Evolutionary conservation across 176 grass and related monocot genomes (phyloP).

Genomic region (Phragmites australis): DNA sequence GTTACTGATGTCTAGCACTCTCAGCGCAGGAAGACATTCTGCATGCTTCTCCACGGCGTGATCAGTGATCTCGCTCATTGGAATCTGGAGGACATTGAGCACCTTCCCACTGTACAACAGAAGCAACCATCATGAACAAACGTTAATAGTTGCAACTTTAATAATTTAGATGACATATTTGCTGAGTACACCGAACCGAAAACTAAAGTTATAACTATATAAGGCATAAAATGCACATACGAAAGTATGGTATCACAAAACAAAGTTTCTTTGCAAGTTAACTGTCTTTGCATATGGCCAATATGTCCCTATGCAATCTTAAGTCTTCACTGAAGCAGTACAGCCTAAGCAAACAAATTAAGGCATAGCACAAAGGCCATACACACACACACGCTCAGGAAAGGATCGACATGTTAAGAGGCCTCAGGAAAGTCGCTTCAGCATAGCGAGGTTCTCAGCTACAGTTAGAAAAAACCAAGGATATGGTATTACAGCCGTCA

Average conservation of each 20-base stretch:
- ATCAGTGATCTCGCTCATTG: constrained; percentile 60
- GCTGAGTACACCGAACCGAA: neutral
- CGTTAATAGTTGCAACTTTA: neutral
- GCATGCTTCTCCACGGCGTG: constrained; percentile 39
- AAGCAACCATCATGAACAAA: constrained; percentile 13
- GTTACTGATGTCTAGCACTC: constrained; percentile 56
- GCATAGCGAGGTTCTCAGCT: neutral
- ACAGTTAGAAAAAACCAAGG: neutral
- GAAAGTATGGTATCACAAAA: neutral
- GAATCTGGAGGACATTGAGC: constrained; percentile 56
- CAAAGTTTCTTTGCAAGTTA: neutral
- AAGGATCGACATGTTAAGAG: neutral
- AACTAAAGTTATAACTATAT: neutral
- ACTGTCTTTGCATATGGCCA: neutral
- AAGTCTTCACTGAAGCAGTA: neutral
- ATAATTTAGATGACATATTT: constrained; percentile 11
- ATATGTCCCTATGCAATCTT: neutral
- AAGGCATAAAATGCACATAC: neutral
- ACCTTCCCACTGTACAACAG: constrained; percentile 39
- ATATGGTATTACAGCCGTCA: neutral
- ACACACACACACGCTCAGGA: neutral
- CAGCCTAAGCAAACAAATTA: neutral
- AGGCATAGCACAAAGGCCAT: neutral
- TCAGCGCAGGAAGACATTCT: constrained; percentile 32
- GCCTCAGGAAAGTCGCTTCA: neutral